Evolutionary conservation across 192 early-diverging fungal genomes (phyloP).

Genomic region (Backusella australiensis): DNA sequence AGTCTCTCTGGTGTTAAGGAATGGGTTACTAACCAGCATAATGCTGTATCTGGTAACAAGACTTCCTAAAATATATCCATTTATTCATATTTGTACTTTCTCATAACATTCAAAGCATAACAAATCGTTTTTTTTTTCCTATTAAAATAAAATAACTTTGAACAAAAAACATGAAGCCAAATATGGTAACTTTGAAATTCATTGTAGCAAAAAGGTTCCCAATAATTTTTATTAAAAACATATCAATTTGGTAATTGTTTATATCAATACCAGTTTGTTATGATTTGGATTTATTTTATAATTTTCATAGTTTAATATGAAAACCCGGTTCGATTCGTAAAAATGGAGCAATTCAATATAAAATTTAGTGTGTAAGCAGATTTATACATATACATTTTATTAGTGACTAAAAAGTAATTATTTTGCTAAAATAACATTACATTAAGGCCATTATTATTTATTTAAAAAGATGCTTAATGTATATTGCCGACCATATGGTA

Average conservation of each 20-base stretch:
- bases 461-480: neutral
- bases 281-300: neutral
- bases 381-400: neutral
- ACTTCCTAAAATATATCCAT: neutral
- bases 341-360: neutral
- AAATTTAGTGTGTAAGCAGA: neutral
- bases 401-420: constrained; percentile 2
- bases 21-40: neutral
- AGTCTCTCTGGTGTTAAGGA: neutral
- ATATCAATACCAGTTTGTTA: neutral
- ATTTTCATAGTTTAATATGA: neutral
- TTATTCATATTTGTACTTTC: neutral
- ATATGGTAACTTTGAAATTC: neutral
- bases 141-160: neutral
- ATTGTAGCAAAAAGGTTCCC: neutral
- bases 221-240: neutral
- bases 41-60: neutral
- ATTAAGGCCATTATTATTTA: neutral
- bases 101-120: neutral
- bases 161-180: neutral
- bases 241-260: neutral
- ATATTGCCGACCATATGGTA: neutral
- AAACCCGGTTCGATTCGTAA: neutral
- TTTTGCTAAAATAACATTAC: neutral
- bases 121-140: neutral